Evolutionary conservation across 805 yeast genomes (phyloP), one percentile per base, ranked within the genome.

Genomic region (Sugiyamaella qingdaonensis): DNA sequence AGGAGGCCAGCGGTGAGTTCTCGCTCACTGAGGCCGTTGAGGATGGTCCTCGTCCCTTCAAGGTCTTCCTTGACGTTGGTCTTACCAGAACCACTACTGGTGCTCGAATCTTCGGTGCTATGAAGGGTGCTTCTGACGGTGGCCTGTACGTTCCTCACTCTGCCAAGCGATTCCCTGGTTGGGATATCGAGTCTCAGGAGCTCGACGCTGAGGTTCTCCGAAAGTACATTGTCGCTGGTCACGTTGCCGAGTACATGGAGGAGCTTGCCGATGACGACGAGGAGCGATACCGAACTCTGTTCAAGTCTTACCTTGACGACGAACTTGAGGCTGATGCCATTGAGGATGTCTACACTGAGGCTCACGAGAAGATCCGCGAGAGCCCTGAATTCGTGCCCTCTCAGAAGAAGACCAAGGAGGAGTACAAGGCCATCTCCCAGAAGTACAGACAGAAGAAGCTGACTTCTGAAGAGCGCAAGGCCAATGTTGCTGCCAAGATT

Each of bases 81-180:
- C 82, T 94, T 77, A 95, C 90, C 80, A 91, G 99, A 86, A 90
- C 99, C 80, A 94, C 99, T 81, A 91, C 98, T 72, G 99, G 99
- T 89, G 97, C 98, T 74, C 88, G 96, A 80, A 84, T 94, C 76
- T 94, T 94, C 72, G 99, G 98, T 88, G 97, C 94, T 73, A 82
- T 94, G 73, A 94, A 94, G 86, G 99, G 99, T 87, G 99, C 99
- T 73, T 92, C 98, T 63, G 99, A 94, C 76, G 99, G 99, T 88
- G 99, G 99, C 71, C 82, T 94, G 72, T 89, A 87, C 91, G 82
- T 94, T 74, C 99, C 99, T 68, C 99, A 94, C 91, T 89, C 96
- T 69, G 88, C 96, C 74, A 91, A 91, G 85, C 91, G 99, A 86
- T 94, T 91, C 96, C 99, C 99, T 79, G 99, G 99, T 81, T 94